Conservation (phyloP, 306 rosid species). For the Cercis canadensis region DNA sequence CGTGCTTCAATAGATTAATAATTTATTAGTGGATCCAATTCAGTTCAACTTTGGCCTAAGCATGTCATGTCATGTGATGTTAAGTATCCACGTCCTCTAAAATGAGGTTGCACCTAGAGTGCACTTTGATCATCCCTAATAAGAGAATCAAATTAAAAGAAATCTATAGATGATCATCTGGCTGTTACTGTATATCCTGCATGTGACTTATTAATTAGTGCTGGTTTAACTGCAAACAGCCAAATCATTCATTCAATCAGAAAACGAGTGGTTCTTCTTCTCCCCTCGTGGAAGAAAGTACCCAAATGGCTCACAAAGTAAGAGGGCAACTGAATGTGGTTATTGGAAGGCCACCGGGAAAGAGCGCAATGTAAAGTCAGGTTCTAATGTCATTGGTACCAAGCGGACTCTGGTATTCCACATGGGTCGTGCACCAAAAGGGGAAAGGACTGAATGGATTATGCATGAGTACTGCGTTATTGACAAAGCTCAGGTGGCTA, state of each 20-base stretch:
- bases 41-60: neutral
- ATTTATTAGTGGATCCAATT: too few relatives aligned
- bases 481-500: constrained; percentile 76
- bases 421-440: constrained; percentile 91
- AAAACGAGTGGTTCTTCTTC: constrained; percentile 96
- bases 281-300: constrained; percentile 93
- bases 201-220: constrained; percentile 31
- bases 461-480: constrained; percentile 86
- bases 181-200: neutral
- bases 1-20: neutral
- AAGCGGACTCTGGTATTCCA: constrained; percentile 95
- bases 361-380: constrained; percentile 85
- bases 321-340: constrained; percentile 85
- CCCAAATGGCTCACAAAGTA: constrained; percentile 92
- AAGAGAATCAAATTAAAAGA: too few relatives aligned
- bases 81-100: too few relatives aligned
- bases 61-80: too few relatives aligned
- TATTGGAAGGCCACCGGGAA: constrained; percentile 99
- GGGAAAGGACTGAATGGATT: constrained; percentile 96
- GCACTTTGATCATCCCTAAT: too few relatives aligned
- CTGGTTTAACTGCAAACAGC: constrained; percentile 56
- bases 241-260: constrained; percentile 72
- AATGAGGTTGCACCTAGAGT: too few relatives aligned
- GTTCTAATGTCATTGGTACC: constrained; percentile 70
- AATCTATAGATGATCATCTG: too few relatives aligned